These are phyloP conservation scores for Quercus rubra DNA, from an alignment of 306 rosid genomes.

Conservation along the genomic window DNA sequence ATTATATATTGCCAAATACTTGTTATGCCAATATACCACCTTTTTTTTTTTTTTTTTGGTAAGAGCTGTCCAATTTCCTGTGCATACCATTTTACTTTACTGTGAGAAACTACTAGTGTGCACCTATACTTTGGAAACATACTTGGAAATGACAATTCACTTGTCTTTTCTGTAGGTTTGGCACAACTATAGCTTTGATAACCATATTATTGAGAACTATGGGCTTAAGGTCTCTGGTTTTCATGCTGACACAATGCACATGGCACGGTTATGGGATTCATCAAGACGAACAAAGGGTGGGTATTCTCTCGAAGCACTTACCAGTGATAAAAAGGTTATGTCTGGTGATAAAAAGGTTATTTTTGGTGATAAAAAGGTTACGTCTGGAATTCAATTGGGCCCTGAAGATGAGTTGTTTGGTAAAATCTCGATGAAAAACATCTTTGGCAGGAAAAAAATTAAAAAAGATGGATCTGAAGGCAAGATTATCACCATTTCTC, in stretches of 20 bases:
- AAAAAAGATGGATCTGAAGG: slow-evolving; percentile 57
- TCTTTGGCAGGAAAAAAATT: slow-evolving; percentile 52
- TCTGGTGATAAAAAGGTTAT: slow-evolving; percentile 42
- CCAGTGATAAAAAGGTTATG: slow-evolving; percentile 70
- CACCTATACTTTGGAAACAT: slow-evolving; percentile 1
- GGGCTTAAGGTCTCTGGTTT: slow-evolving; percentile 89
- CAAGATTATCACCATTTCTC: slow-evolving; percentile 57
- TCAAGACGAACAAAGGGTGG: slow-evolving; percentile 79
- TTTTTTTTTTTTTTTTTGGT: not conserved
- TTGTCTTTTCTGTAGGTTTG: slow-evolving; percentile 62
- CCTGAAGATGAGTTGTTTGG: slow-evolving; percentile 44
- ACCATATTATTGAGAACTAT: slow-evolving; percentile 86
- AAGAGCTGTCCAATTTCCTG: not conserved
- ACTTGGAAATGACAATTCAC: slow-evolving; percentile 25
- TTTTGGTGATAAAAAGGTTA: slow-evolving; percentile 42
- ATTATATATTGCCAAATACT: not conserved
- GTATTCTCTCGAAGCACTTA: slow-evolving; percentile 92
- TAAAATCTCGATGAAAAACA: slow-evolving; percentile 56
- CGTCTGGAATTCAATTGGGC: slow-evolving; percentile 48
- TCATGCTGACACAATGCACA: slow-evolving; percentile 97
- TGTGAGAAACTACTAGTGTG: not conserved
- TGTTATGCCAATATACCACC: not conserved
- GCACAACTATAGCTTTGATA: slow-evolving; percentile 98
- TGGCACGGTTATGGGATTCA: slow-evolving; percentile 98
- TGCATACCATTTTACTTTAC: not conserved